These are phyloP conservation scores for Graphilbum fragrans DNA, from an alignment of 2,329 filamentous ascomycete species.

Conservation along the genomic window DNA sequence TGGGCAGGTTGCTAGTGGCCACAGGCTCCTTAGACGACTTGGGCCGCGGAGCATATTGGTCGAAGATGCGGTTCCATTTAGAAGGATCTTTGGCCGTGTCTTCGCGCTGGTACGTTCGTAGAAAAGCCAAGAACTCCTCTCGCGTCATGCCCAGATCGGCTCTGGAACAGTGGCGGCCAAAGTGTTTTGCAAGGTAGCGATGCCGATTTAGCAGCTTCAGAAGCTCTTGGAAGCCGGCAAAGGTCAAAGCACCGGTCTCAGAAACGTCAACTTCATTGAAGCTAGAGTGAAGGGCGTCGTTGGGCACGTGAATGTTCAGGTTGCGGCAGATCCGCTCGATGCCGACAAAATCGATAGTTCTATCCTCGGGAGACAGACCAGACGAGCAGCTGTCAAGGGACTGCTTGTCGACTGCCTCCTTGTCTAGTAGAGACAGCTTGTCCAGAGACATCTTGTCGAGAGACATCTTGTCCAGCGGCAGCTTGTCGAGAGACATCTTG, in stretches of 20 bases:
- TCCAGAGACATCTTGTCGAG: too few relatives aligned
- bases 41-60: slow-evolving; percentile 52
- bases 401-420: too few relatives aligned
- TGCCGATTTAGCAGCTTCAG: slow-evolving; percentile 73
- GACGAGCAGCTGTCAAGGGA: too few relatives aligned
- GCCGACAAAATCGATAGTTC: slow-evolving; percentile 63
- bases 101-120: slow-evolving; percentile 63
- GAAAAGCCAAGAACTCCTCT: slow-evolving; percentile 63
- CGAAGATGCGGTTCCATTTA: slow-evolving; percentile 63
- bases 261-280: slow-evolving; percentile 63
- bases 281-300: slow-evolving; percentile 57
- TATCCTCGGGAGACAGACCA: too few relatives aligned
- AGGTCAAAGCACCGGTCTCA: slow-evolving; percentile 56
- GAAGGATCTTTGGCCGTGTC: slow-evolving; percentile 54
- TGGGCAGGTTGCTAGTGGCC: background rate
- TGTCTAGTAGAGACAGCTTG: too few relatives aligned
- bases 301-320: slow-evolving; percentile 82
- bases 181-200: slow-evolving; percentile 59
- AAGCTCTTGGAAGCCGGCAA: slow-evolving; percentile 72
- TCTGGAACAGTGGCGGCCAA: slow-evolving; percentile 46
- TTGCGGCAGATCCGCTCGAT: slow-evolving; percentile 78
- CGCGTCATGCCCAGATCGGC: slow-evolving; percentile 54
- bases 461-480: too few relatives aligned
- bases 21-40: slow-evolving; percentile 22
- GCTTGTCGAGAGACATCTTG: too few relatives aligned